phyloP scores from a whole-genome alignment of 2,329 filamentous ascomycete genomes.

The Talaromyces piceae region DNA sequence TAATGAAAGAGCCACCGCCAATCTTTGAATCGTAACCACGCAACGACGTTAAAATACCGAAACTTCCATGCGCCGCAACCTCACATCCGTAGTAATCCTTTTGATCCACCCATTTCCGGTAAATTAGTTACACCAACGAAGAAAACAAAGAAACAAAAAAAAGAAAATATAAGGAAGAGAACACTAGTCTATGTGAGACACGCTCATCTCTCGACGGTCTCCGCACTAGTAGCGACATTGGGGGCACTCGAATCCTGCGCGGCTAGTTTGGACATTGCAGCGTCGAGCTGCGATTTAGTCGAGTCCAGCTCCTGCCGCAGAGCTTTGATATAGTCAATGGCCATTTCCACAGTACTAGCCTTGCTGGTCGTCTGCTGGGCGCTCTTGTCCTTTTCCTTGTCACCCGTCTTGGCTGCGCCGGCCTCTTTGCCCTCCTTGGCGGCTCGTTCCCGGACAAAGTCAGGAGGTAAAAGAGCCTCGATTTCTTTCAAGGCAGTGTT shows the following conservation, averaged over 20 bases:
- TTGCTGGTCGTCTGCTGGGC: slow-evolving; percentile 68
- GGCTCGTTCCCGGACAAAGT: slow-evolving; percentile 35
- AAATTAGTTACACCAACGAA: too few species aligned
- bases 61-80: background rate
- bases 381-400: slow-evolving; percentile 33
- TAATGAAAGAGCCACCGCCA: too few species aligned
- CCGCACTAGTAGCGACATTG: background rate
- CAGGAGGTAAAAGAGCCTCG: slow-evolving; percentile 68
- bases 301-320: slow-evolving; percentile 66
- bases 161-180: background rate
- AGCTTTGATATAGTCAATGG: slow-evolving; percentile 88
- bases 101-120: background rate
- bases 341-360: slow-evolving; percentile 93
- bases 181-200: background rate
- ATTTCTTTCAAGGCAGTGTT: slow-evolving; percentile 91
- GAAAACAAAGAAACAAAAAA: background rate
- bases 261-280: slow-evolving; percentile 56
- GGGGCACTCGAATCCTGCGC: slow-evolving; percentile 5
- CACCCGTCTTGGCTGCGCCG: slow-evolving; percentile 36
- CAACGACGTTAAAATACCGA: background rate
- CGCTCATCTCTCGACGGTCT: background rate
- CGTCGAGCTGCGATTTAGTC: slow-evolving; percentile 56
- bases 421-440: slow-evolving; percentile 27
- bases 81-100: background rate
- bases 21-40: background rate